Evolutionary conservation across 768 basidiomycete species (phyloP).

Genomic region (Russula sp.): DNA sequence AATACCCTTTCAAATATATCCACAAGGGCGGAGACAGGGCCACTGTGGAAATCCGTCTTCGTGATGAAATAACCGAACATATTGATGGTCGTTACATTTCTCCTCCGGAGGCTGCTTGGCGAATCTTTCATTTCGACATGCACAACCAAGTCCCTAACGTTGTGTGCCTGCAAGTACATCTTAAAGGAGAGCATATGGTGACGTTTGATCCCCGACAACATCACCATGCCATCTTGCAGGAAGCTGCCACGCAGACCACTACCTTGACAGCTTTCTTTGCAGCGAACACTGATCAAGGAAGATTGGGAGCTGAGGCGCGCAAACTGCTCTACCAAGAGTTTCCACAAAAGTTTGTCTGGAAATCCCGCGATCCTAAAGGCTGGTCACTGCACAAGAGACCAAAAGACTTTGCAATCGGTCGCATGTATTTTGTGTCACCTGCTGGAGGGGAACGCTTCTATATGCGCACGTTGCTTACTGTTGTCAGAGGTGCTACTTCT

Average conservation of each 20-base stretch:
- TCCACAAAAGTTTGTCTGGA: neutral
- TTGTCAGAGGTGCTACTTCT: neutral
- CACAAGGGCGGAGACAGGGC: neutral
- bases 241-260: neutral
- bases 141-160: neutral
- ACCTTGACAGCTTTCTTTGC: neutral
- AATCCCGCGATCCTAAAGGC: rapidly evolving
- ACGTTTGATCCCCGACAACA: neutral
- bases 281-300: no score
- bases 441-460: neutral
- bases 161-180: neutral
- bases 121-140: neutral
- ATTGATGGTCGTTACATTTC: neutral
- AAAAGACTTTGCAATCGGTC: neutral
- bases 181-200: neutral
- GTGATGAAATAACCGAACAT: neutral
- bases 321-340: neutral
- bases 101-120: neutral
- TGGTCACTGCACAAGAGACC: rapidly evolving
- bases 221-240: rapidly evolving
- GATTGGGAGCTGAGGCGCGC: rapidly evolving
- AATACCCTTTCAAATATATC: neutral
- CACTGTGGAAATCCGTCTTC: no score
- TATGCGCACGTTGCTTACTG: neutral
- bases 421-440: neutral